Percentiles rank a stretch among this genome's conserved stretches.
Evolutionary conservation across 2,329 filamentous ascomycete species (phyloP).

Genomic region (Alternaria arborescens): DNA sequence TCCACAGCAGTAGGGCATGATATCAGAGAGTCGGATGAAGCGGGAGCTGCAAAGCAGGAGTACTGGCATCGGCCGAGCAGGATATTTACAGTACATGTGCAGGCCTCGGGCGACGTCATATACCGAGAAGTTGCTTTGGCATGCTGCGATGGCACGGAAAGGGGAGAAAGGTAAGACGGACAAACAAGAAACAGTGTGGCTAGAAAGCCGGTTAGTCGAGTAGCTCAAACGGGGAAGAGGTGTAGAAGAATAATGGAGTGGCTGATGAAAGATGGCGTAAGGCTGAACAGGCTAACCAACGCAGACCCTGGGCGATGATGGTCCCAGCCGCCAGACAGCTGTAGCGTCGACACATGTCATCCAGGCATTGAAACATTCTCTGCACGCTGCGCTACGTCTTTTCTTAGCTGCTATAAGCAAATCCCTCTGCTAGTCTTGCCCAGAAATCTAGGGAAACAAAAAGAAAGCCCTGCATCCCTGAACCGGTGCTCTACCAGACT

Average conservation of each 20-base stretch:
- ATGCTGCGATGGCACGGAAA: neutral
- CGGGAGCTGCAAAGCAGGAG: neutral
- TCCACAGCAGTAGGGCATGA: conserved; percentile 1
- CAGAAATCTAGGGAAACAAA: neutral
- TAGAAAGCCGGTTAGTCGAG: neutral
- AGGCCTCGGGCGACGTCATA: neutral
- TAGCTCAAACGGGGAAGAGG: neutral
- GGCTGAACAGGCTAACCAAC: conserved; percentile 12
- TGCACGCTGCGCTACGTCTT: neutral
- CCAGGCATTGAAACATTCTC: neutral
- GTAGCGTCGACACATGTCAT: conserved; percentile 12
- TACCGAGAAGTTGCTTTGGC: neutral
- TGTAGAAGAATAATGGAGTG: conserved; percentile 4
- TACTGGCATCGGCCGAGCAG: neutral
- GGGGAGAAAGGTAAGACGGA: neutral
- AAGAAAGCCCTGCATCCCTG: neutral
- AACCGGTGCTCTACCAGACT: neutral
- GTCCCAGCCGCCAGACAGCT: conserved; percentile 16
- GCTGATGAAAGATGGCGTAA: conserved; percentile 18
- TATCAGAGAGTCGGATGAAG: neutral
- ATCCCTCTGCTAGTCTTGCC: neutral
- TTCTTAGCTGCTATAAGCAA: neutral
- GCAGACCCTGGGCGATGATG: conserved; percentile 9
- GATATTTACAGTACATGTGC: neutral
- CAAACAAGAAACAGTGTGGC: neutral